Conservation (phyloP, 768 basidiomycete species). For the Agrocybe chaxingu region DNA sequence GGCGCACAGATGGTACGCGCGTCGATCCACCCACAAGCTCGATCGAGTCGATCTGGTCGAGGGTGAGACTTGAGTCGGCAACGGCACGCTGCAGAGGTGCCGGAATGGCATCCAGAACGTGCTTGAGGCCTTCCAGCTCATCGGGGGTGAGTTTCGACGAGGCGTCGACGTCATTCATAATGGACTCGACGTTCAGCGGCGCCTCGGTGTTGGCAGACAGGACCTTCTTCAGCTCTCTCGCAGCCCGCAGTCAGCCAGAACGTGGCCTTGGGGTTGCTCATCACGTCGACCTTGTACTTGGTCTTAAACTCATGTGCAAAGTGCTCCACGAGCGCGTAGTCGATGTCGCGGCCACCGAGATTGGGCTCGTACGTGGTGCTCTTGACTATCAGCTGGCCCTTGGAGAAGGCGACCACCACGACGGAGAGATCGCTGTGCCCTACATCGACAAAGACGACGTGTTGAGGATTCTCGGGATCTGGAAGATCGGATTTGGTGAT, state of each 20-base stretch:
- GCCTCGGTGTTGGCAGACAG: constrained; percentile 91
- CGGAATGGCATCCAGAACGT: constrained; percentile 74
- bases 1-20: constrained; percentile 89
- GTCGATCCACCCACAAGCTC: constrained; percentile 95
- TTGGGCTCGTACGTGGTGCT: constrained; percentile 88
- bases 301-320: constrained; percentile 89
- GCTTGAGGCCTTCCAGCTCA: constrained; percentile 68
- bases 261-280: constrained; percentile 84
- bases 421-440: constrained; percentile 92
- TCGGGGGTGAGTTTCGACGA: constrained; percentile 83
- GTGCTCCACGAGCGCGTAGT: constrained; percentile 84
- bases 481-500: constrained; percentile 99
- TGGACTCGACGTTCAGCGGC: constrained; percentile 88
- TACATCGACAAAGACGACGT: constrained; percentile 93
- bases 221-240: constrained; percentile 92
- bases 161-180: constrained; percentile 96
- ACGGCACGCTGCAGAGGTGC: constrained; percentile 78
- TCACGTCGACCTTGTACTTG: constrained; percentile 98
- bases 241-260: constrained; percentile 89
- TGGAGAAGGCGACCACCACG: constrained; percentile 87
- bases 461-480: constrained; percentile 70
- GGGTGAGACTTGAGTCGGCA: constrained; percentile 70
- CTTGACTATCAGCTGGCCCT: constrained; percentile 88
- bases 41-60: constrained; percentile 85
- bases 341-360: constrained; percentile 95